A percentile compares a stretch with the other conserved stretches of the same genome.
These are phyloP conservation scores for Dillenia suffruticosa DNA, from an alignment of 164 flowering plant genomes.

Conservation along the genomic window DNA sequence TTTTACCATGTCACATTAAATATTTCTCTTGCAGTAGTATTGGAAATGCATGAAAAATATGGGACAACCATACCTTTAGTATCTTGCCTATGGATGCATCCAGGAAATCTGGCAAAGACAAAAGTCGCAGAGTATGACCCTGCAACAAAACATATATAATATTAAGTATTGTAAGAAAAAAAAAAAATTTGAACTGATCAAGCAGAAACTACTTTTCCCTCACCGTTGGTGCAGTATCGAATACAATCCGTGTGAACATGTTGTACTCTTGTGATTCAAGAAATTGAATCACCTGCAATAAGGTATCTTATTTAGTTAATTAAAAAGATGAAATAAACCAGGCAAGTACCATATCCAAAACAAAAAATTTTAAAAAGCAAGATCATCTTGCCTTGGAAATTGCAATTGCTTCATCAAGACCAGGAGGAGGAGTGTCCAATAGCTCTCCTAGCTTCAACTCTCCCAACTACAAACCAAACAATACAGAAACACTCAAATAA, in stretches of 20 bases:
- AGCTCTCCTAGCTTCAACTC: conserved; percentile 75
- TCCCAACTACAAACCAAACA: conserved; percentile 34
- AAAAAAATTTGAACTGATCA: not conserved
- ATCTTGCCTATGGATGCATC: conserved; percentile 94
- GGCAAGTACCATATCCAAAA: not conserved
- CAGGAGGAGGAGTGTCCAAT: conserved; percentile 79
- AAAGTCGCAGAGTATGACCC: conserved; percentile 93
- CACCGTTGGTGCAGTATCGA: conserved; percentile 98
- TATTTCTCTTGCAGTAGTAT: too few relatives aligned
- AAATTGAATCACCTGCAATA: conserved; percentile 65
- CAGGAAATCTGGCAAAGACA: conserved; percentile 91
- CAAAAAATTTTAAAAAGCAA: not conserved
- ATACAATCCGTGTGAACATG: conserved; percentile 74
- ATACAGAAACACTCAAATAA: not conserved
- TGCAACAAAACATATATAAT: conserved; percentile 10
- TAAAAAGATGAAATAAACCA: not conserved
- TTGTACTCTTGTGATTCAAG: conserved; percentile 64
- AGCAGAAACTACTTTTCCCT: conserved; percentile 13
- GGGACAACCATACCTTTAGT: conserved; percentile 50
- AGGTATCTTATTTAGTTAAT: not conserved
- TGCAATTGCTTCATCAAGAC: conserved; percentile 80
- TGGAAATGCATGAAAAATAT: too few relatives aligned
- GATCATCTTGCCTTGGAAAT: conserved; percentile 44
- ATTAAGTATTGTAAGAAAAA: not conserved
- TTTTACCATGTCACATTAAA: too few relatives aligned